phyloP scores from a whole-genome alignment of 2,329 filamentous ascomycete genomes.

The Nigrospora osmanthi region DNA sequence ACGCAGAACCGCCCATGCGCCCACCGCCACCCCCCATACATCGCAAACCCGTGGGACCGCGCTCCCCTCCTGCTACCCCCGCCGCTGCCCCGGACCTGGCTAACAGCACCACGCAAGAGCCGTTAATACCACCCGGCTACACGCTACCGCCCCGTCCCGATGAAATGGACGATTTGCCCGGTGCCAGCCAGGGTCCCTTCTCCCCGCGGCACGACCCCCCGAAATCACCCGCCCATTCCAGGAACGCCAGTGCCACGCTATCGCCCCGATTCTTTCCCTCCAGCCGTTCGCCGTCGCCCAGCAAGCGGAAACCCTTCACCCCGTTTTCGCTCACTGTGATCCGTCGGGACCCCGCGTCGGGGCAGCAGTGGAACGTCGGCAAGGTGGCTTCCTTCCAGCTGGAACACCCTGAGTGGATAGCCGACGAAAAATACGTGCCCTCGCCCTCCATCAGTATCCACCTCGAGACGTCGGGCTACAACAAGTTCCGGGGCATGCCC shows the following conservation, averaged over 20 bases:
- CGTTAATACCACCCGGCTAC: background rate
- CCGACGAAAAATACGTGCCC: slow-evolving; percentile 17
- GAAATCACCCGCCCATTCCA: background rate
- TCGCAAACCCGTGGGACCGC: no score
- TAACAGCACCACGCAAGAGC: no score
- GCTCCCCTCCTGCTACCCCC: no score
- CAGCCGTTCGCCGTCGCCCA: slow-evolving; percentile 26
- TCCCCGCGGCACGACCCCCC: background rate
- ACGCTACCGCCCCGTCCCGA: slow-evolving; percentile 5
- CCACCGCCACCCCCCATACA: no score
- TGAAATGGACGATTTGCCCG: background rate
- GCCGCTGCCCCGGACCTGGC: no score
- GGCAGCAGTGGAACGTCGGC: slow-evolving; percentile 69
- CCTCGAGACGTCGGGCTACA: slow-evolving; percentile 48
- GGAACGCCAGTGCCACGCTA: background rate
- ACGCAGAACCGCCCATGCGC: no score
- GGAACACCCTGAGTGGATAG: slow-evolving; percentile 26
- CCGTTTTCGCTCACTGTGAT: slow-evolving; percentile 57
- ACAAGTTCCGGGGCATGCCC: slow-evolving; percentile 46
- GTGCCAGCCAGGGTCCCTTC: background rate
- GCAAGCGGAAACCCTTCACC: slow-evolving; percentile 24
- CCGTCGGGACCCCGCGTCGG: slow-evolving; percentile 62
- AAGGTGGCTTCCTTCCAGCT: slow-evolving; percentile 50
- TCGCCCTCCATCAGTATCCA: slow-evolving; percentile 41
- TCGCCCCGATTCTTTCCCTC: background rate